Base-by-base conservation (phyloP, 2,329 filamentous ascomycete genomes). In the Neocucurbitaria cava region DNA sequence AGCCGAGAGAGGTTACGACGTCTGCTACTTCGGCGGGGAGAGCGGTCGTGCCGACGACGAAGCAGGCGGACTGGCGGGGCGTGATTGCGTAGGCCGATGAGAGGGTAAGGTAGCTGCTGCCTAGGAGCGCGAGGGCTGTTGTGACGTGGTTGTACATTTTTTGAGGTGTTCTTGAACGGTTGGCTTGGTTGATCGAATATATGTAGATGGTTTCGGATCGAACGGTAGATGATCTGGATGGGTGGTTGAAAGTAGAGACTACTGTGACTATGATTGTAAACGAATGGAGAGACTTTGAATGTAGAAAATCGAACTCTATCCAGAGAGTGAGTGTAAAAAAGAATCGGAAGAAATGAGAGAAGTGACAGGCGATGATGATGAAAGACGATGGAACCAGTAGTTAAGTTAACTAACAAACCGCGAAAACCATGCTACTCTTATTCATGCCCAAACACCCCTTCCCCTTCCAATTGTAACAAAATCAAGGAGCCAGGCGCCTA, bases 1-100 rank as follows among this genome's bases (percentile, higher is more conserved):
- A 59, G 51, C 77, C 72, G 52, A 87, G 72, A 11, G 67, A 59
- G 18, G 73, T 70, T 49, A 79, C 83, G 1, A 74, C 62, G 52
- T 78, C 73, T 21, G 76, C 71, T 13, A 81, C 78, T 62, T 86
- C 84, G 6, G 74, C 72, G 0, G 85, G 85, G 10, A 87, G 81
- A 2, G 74, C 70, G 5, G 73, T 71, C 46, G 71, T 76, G 58
- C 85, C 85, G 55, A 85, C 69, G 13, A 87, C 56, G 76, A 86
- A 86, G 77, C 85, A 87, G 35, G 82, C 75, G 11, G 57, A 55
- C 56, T 70, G 69, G 28, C 68, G 62, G 36, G 47, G 26, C 3
- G 23, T 44, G 35, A 64, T 56, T 7, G 65, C 58, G 21, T 62
- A 42, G 35, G 64, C 64, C 17, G 51, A 26, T n/a, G 31, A 35